Evolutionary conservation across 2,329 filamentous ascomycete species (phyloP), one percentile per base, ranked within the genome.

Genomic region (Triangularia setosa): DNA sequence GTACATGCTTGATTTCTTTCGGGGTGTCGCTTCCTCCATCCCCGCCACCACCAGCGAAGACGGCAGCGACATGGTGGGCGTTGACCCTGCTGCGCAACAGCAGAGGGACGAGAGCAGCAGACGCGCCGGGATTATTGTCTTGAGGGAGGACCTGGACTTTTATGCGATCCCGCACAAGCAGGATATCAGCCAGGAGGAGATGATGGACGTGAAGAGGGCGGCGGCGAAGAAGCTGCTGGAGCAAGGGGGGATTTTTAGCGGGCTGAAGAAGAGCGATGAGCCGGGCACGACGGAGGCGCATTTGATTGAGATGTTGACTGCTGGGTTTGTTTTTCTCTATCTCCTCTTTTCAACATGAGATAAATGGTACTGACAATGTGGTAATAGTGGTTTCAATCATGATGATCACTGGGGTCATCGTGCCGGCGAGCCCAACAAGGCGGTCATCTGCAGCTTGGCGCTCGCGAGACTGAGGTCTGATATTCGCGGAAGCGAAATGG

Each of bases 1-100:
- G 79, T 99, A 98, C 80, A 99, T 99, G 95, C 87, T 99, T 69
- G 94, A 97, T 73, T 99, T 99, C 79, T 99, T 99, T 82, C 90
- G 95, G 69, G 89, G 89, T 70, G 94, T 99, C 68, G 95, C 95
- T 61, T 93, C 97, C 78, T 95, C 93, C n/a, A 98, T 99, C 70
- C 92, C 92, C 9, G 84, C 87, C 52, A 87, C 91, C 68, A 80
- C 85, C 35, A 86, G 87, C 1, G 84, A 86, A 67, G 87, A 91
- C 66, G 80, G 85, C 66, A 83, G 90, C 60, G 72, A 80, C 71
- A 86, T 83, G 55, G 84, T 89, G 68, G 83, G 85, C 18, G 87
- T 91, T 67, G 93, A 96, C 75, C 87, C 90, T 61, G 82, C 66
- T 88, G 84, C 70, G 40, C 40, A n/a, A 40, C 14, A 40, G 14